phyloP scores from a whole-genome alignment of 208 protist species.

The Acanthamoeba healyi region DNA sequence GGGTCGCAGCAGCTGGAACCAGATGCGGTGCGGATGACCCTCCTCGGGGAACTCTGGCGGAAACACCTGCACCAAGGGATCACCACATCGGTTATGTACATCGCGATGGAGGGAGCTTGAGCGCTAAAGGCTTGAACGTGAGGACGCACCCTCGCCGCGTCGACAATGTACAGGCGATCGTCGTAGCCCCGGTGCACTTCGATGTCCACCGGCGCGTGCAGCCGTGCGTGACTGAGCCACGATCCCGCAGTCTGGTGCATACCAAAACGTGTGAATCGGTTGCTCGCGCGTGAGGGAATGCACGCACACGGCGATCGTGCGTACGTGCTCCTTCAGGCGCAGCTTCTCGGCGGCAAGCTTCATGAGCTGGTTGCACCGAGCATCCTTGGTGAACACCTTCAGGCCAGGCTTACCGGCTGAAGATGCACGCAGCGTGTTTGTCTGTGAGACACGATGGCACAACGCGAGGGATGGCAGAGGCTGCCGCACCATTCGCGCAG shows the following conservation, averaged over 20 bases:
- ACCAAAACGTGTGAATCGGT: too few species aligned
- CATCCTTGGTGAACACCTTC: slow-evolving; percentile 2
- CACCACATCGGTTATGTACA: too few species aligned
- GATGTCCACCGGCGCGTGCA: slow-evolving; percentile 61
- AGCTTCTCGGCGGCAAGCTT: slow-evolving; percentile 67
- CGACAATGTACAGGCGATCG: slow-evolving; percentile 60
- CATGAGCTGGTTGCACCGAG: slow-evolving; percentile 65
- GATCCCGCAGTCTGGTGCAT: slow-evolving; percentile 40
- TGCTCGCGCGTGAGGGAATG: background rate
- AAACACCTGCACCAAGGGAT: slow-evolving; percentile 59
- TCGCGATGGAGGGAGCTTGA: too few species aligned
- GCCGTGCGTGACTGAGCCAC: background rate
- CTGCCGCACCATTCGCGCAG: background rate
- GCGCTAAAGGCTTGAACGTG: background rate
- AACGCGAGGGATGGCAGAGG: background rate
- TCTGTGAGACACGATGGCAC: too few species aligned
- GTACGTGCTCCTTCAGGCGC: slow-evolving; percentile 50
- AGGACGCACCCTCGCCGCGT: background rate
- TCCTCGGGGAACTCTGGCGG: slow-evolving; percentile 55
- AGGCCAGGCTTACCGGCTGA: slow-evolving; percentile 54
- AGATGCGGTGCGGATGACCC: slow-evolving; percentile 37
- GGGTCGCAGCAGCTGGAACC: slow-evolving; percentile 61
- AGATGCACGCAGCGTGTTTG: background rate
- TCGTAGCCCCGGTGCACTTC: slow-evolving; percentile 61
- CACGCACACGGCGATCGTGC: too few species aligned